A percentile compares a stretch with the other conserved stretches of the same genome.
Conservation (phyloP, 352 stramenopile genomes). For the Pelagophyceae sp. region DNA sequence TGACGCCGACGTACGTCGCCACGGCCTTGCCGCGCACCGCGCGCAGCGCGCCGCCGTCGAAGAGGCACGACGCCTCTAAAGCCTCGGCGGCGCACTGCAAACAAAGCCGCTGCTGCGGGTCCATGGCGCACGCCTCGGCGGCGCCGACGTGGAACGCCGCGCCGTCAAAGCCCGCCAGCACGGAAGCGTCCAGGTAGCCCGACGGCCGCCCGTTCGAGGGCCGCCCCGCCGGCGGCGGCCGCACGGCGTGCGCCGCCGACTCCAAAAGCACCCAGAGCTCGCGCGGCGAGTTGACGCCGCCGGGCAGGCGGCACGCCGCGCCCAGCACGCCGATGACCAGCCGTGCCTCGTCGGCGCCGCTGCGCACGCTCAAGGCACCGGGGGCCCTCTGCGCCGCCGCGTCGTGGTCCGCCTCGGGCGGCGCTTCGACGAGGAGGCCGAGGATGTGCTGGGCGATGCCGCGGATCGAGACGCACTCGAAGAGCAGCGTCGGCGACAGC, state of each 20-base stretch:
- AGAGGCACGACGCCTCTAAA: not conserved
- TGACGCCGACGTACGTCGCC: not conserved
- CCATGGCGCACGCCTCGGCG: not conserved
- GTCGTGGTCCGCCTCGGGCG: not conserved
- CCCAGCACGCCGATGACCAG: not conserved
- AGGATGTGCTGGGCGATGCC: not conserved
- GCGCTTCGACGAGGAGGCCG: not conserved
- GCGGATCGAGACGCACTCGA: conserved; percentile 1
- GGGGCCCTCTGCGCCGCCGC: not conserved
- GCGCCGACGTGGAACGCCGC: not conserved
- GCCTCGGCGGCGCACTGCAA: not conserved
- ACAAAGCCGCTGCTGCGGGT: not conserved
- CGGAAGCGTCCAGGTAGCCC: not conserved
- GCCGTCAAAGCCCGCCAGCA: not conserved
- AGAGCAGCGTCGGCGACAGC: not conserved
- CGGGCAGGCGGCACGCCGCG: not conserved
- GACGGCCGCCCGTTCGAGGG: not conserved
- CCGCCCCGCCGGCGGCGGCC: not conserved
- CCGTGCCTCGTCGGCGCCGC: too few species aligned
- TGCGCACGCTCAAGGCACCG: too few species aligned
- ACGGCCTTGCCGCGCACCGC: not conserved
- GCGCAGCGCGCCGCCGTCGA: not conserved
- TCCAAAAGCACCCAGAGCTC: not conserved
- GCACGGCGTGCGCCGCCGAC: not conserved
- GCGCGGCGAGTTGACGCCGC: not conserved